Percentiles rank a stretch among this genome's conserved stretches.
phyloP scores from a whole-genome alignment of 1,284 basidiomycete species.

The Marasmius oreades region DNA sequence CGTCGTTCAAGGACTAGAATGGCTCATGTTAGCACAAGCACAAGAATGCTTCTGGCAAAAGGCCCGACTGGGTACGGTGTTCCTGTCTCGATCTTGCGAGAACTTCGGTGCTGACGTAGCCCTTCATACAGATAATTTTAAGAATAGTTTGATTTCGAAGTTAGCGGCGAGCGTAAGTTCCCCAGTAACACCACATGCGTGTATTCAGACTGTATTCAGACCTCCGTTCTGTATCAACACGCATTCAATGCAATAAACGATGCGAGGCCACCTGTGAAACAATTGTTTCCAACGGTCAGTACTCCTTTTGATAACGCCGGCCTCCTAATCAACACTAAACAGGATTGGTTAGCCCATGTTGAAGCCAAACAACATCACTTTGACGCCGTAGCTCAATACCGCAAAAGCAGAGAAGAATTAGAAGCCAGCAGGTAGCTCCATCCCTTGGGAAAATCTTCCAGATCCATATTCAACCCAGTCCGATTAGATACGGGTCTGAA shows the following conservation, averaged over 20 bases:
- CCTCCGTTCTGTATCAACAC: constrained; percentile 65
- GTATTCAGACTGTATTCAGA: constrained; percentile 32
- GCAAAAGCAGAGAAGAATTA: constrained; percentile 90
- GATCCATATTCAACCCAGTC: constrained; percentile 4
- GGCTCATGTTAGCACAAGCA: constrained; percentile 89
- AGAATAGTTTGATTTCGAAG: constrained; percentile 85
- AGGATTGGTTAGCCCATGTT: constrained; percentile 84
- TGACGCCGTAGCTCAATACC: constrained; percentile 84
- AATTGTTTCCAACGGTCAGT: constrained; percentile 53
- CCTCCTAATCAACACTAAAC: constrained; percentile 13
- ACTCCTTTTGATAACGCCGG: not conserved
- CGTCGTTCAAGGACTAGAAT: constrained; percentile 66
- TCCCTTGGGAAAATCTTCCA: constrained; percentile 13
- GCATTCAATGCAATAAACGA: constrained; percentile 52
- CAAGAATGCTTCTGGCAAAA: constrained; percentile 98
- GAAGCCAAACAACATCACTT: constrained; percentile 87
- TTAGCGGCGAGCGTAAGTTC: constrained; percentile 66
- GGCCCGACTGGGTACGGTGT: constrained; percentile 70
- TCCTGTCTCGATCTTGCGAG: not conserved
- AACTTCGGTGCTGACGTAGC: constrained; percentile 9
- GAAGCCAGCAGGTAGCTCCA: constrained; percentile 64
- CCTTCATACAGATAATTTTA: constrained; percentile 57
- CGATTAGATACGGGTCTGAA: constrained; percentile 77
- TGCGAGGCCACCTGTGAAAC: constrained; percentile 41
- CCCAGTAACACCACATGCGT: not conserved